Conservation (phyloP, 805 yeast species). For the Sungouiella thailandica region DNA sequence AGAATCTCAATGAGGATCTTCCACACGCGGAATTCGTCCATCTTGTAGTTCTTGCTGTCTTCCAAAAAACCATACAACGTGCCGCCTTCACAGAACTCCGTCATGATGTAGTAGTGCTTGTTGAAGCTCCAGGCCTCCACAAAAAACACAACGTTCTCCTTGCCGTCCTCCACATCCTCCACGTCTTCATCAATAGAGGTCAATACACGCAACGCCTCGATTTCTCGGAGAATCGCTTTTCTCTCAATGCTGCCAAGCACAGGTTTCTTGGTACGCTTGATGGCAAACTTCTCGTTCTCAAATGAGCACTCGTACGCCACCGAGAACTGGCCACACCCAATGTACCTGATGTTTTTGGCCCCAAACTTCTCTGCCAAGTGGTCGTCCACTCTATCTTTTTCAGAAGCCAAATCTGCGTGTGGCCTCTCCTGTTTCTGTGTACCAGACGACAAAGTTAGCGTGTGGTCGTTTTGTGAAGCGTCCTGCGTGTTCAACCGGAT, state of each 20-base stretch:
- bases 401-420: no score
- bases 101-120: constrained; percentile 80
- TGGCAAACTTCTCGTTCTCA: constrained; percentile 70
- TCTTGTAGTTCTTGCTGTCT: constrained; percentile 63
- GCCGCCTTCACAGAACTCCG: constrained; percentile 94
- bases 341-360: constrained; percentile 50
- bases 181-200: constrained; percentile 36
- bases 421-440: no score
- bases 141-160: constrained; percentile 72
- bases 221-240: constrained; percentile 65
- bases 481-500: constrained; percentile 9
- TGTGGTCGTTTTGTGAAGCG: constrained; percentile 6
- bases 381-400: constrained; percentile 29
- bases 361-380: constrained; percentile 49
- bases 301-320: constrained; percentile 77
- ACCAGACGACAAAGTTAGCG: constrained; percentile 7
- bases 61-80: constrained; percentile 75
- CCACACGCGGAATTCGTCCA: constrained; percentile 98
- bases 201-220: constrained; percentile 54
- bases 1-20: constrained; percentile 83
- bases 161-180: constrained; percentile 53
- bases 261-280: constrained; percentile 76
- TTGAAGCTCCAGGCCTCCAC: constrained; percentile 83
- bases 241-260: constrained; percentile 48
- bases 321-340: constrained; percentile 89